A percentile compares a stretch with the other conserved stretches of the same genome.
phyloP scores from a whole-genome alignment of 768 basidiomycete species.

The Pleurotus pulmonarius region DNA sequence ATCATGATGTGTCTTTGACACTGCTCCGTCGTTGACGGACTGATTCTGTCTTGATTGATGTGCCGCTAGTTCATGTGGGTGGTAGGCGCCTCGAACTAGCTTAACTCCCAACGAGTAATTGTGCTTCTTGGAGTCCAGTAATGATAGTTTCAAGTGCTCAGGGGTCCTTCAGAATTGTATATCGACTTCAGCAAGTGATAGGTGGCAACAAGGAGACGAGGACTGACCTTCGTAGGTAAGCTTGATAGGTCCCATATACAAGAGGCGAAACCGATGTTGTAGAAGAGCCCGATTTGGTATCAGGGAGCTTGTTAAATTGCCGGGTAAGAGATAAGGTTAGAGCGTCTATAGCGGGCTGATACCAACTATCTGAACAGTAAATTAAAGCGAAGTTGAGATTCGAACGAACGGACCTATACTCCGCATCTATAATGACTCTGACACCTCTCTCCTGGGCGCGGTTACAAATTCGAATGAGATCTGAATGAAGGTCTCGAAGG shows the following conservation, averaged over 20 bases:
- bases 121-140: slow-evolving; percentile 60
- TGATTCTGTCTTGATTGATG: slow-evolving; percentile 23
- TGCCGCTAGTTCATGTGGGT: slow-evolving; percentile 65
- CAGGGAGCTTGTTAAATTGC: slow-evolving; percentile 60
- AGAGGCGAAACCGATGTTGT: slow-evolving; percentile 51
- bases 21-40: slow-evolving; percentile 1
- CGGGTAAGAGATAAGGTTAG: slow-evolving; percentile 71
- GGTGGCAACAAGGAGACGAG: neutral
- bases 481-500: slow-evolving; percentile 57
- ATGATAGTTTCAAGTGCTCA: slow-evolving; percentile 57
- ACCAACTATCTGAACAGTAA: slow-evolving; percentile 8
- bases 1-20: neutral
- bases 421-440: slow-evolving; percentile 79
- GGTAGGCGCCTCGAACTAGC: slow-evolving; percentile 92
- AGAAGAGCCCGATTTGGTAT: slow-evolving; percentile 9
- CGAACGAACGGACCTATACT: slow-evolving; percentile 52
- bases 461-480: slow-evolving; percentile 61
- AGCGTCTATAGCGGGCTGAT: slow-evolving; percentile 74
- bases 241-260: slow-evolving; percentile 85
- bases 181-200: slow-evolving; percentile 1
- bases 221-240: slow-evolving; percentile 72
- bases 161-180: slow-evolving; percentile 46
- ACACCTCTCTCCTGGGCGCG: slow-evolving; percentile 61
- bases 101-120: slow-evolving; percentile 84
- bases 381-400: neutral